Evolutionary conservation across 805 yeast species (phyloP).

Genomic region (Candida ascalaphidarum): DNA sequence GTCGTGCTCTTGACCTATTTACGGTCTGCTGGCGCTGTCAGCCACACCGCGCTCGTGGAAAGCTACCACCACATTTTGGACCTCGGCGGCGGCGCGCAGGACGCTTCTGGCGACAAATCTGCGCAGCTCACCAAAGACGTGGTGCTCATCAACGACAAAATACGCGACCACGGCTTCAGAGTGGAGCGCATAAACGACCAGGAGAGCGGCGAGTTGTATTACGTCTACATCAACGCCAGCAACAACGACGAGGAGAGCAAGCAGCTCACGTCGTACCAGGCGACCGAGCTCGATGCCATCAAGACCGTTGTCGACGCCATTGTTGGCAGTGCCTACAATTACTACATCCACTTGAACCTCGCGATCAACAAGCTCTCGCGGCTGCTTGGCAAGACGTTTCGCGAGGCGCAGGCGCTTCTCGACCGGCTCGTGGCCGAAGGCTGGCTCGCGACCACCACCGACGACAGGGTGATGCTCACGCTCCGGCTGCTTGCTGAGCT

Average conservation of each 20-base stretch:
- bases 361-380: slow-evolving; percentile 23
- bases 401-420: slow-evolving; percentile 33
- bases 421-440: slow-evolving; percentile 37
- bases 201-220: slow-evolving; percentile 4
- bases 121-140: no score
- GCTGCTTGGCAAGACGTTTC: slow-evolving; percentile 15
- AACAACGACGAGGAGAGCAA: slow-evolving; percentile 37
- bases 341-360: slow-evolving; percentile 22
- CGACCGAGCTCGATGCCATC: slow-evolving; percentile 32
- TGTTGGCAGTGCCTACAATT: slow-evolving; percentile 30
- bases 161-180: no score
- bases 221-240: slow-evolving; percentile 2
- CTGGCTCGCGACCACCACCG: slow-evolving; percentile 37
- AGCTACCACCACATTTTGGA: no score
- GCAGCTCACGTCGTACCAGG: slow-evolving; percentile 24
- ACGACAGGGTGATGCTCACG: slow-evolving; percentile 28
- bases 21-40: no score
- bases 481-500: slow-evolving; percentile 40
- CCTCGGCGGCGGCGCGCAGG: no score
- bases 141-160: no score
- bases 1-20: no score
- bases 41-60: no score
- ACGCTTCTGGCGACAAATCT: no score
- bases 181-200: no score
- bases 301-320: slow-evolving; percentile 40